Percentiles rank a stretch among this genome's conserved stretches.
Conservation (phyloP, 768 basidiomycete genomes). For the Pisolithus marmoratus region DNA sequence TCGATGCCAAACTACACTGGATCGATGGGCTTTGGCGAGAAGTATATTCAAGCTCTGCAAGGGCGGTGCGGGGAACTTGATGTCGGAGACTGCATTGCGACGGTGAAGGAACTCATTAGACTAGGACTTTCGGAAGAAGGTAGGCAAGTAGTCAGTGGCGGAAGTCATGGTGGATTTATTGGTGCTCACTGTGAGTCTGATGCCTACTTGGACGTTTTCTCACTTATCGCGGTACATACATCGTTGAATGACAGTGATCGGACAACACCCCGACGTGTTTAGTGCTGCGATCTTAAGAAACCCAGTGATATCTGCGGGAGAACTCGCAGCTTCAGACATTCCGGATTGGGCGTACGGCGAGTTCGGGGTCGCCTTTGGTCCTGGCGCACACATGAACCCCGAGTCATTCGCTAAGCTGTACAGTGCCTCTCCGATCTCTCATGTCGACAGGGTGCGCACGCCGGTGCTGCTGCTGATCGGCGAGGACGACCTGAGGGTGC, state of each 20-base stretch:
- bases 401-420: constrained; percentile 40
- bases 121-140: constrained; percentile 46
- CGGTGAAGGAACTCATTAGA: constrained; percentile 44
- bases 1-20: constrained; percentile 66
- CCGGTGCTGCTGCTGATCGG: constrained; percentile 59
- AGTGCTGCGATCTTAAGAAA: constrained; percentile 61
- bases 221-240: background rate
- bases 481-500: constrained; percentile 53
- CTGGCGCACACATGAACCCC: constrained; percentile 37
- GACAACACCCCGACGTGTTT: constrained; percentile 56
- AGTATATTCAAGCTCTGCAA: constrained; percentile 45
- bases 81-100: constrained; percentile 57
- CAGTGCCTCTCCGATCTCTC: constrained; percentile 48
- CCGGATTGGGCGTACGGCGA: constrained; percentile 58
- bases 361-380: constrained; percentile 32
- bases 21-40: constrained; percentile 60
- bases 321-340: constrained; percentile 55
- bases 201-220: background rate
- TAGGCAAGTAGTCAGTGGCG: constrained; percentile 54
- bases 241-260: constrained; percentile 43
- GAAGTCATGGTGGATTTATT: constrained; percentile 69
- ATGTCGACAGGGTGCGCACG: constrained; percentile 44
- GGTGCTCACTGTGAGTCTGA: constrained; percentile 46
- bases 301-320: constrained; percentile 60
- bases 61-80: constrained; percentile 62